A percentile compares a stretch with the other conserved stretches of the same genome.
phyloP scores from a whole-genome alignment of 1,284 basidiomycete species.

The Meira miltonrushii region DNA sequence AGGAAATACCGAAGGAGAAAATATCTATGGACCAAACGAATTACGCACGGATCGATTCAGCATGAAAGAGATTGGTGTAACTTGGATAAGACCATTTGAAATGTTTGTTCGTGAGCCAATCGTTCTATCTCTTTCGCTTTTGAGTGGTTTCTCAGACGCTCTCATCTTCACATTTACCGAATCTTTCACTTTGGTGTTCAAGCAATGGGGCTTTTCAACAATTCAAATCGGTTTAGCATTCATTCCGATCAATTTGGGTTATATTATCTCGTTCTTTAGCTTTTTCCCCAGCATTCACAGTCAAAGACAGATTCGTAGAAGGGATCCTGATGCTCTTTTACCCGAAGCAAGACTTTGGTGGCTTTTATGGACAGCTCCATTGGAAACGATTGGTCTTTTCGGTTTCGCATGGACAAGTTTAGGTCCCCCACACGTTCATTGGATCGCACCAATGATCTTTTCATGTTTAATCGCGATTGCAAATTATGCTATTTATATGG shows the following conservation, averaged over 20 bases:
- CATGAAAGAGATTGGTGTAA: constrained; percentile 49
- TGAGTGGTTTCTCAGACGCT: constrained; percentile 54
- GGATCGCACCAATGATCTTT: constrained; percentile 56
- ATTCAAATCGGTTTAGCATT: constrained; percentile 51
- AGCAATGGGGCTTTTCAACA: constrained; percentile 53
- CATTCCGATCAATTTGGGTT: constrained; percentile 54
- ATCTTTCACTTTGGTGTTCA: constrained; percentile 53
- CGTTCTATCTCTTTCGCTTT: constrained; percentile 54
- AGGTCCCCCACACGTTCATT: constrained; percentile 51
- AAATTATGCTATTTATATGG: constrained; percentile 49
- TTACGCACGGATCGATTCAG: constrained; percentile 51
- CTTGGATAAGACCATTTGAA: constrained; percentile 53
- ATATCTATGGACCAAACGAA: constrained; percentile 55
- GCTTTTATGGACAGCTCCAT: constrained; percentile 52
- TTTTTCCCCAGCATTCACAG: constrained; percentile 52
- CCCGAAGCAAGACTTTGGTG: constrained; percentile 54
- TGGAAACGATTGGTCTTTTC: constrained; percentile 54
- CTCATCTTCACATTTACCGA: constrained; percentile 56
- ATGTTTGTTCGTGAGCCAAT: constrained; percentile 55
- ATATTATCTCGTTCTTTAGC: constrained; percentile 51
- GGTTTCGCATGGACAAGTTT: constrained; percentile 55
- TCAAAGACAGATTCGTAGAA: constrained; percentile 36
- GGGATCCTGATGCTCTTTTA: constrained; percentile 36
- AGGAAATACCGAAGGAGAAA: constrained; percentile 29
- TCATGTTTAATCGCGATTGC: constrained; percentile 54